These are phyloP conservation scores for Ramaria sp. DNA, from an alignment of 768 basidiomycete species.

Conservation along the genomic window DNA sequence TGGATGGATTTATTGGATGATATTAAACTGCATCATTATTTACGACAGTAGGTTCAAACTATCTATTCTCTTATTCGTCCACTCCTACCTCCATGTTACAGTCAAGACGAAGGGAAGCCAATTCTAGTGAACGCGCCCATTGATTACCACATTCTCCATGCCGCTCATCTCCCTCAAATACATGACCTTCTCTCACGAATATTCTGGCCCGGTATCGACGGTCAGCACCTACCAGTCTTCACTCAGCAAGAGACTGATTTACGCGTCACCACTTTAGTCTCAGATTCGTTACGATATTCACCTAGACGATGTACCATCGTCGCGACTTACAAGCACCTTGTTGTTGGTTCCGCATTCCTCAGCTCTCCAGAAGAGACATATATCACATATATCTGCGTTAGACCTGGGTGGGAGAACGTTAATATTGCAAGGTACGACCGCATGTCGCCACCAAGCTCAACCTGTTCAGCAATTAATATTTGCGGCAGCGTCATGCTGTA, in stretches of 20 bases:
- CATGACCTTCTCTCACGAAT: constrained; percentile 56
- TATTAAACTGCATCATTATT: constrained; percentile 49
- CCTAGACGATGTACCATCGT: constrained; percentile 72
- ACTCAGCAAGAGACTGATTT: constrained; percentile 1
- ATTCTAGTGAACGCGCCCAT: constrained; percentile 40
- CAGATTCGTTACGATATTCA: constrained; percentile 53
- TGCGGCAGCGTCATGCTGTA: constrained; percentile 48
- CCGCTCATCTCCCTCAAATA: constrained; percentile 53
- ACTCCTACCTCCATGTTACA: constrained; percentile 17
- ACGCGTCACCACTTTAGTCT: constrained; percentile 32
- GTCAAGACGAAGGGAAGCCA: constrained; percentile 42
- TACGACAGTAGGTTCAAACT: constrained; percentile 42
- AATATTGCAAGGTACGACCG: constrained; percentile 59
- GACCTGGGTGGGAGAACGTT: constrained; percentile 69
- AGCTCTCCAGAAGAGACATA: constrained; percentile 75
- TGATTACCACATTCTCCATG: constrained; percentile 48
- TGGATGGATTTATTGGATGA: constrained; percentile 74
- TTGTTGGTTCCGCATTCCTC: constrained; percentile 65
- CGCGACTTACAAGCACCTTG: constrained; percentile 56
- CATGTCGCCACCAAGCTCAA: not conserved
- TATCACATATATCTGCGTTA: constrained; percentile 73
- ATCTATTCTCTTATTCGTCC: not conserved
- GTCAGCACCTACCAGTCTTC: constrained; percentile 23
- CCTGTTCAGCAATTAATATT: not conserved
- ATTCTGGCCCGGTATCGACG: constrained; percentile 73